Evolutionary conservation across 495 filamentous ascomycete genomes (phyloP).

Genomic region (Talaromyces stipitatus): DNA sequence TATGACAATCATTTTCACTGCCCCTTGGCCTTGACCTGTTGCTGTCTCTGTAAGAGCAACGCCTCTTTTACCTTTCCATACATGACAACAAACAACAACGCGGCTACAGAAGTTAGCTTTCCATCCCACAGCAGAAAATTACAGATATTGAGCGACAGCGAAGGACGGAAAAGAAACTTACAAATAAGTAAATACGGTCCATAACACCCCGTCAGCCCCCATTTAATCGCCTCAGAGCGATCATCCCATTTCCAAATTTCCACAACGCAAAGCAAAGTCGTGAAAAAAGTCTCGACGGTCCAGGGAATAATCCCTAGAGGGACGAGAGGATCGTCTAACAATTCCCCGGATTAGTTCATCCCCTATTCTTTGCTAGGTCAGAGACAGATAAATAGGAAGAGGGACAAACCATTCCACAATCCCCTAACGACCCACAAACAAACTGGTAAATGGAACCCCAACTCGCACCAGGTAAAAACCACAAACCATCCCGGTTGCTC

Average conservation of each 20-base stretch:
- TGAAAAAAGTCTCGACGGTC: slow-evolving; percentile 60
- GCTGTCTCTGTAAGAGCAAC: slow-evolving; percentile 20
- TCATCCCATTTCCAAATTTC: slow-evolving; percentile 52
- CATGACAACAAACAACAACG: slow-evolving; percentile 51
- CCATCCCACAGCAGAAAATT: too few relatives aligned
- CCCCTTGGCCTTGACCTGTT: not conserved
- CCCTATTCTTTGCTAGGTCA: too few relatives aligned
- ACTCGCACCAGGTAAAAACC: slow-evolving; percentile 60
- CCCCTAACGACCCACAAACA: slow-evolving; percentile 56
- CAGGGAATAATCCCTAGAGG: slow-evolving; percentile 64
- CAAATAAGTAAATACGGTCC: slow-evolving; percentile 66
- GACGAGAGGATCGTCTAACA: slow-evolving; percentile 46
- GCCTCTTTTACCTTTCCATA: slow-evolving; percentile 30
- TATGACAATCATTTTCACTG: not conserved
- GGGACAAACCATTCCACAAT: slow-evolving; percentile 41
- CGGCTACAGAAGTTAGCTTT: slow-evolving; percentile 32
- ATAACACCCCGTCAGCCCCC: slow-evolving; percentile 56
- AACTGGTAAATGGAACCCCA: slow-evolving; percentile 59
- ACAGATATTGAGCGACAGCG: too few relatives aligned
- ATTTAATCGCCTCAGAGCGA: slow-evolving; percentile 44
- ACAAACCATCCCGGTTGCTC: slow-evolving; percentile 62
- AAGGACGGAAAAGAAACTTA: slow-evolving; percentile 34
- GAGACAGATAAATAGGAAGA: not conserved
- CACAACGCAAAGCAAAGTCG: slow-evolving; percentile 61
- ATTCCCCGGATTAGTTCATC: not conserved